Evolutionary conservation across 208 protist genomes (phyloP).

Genomic region (Herpetomonas muscarum): DNA sequence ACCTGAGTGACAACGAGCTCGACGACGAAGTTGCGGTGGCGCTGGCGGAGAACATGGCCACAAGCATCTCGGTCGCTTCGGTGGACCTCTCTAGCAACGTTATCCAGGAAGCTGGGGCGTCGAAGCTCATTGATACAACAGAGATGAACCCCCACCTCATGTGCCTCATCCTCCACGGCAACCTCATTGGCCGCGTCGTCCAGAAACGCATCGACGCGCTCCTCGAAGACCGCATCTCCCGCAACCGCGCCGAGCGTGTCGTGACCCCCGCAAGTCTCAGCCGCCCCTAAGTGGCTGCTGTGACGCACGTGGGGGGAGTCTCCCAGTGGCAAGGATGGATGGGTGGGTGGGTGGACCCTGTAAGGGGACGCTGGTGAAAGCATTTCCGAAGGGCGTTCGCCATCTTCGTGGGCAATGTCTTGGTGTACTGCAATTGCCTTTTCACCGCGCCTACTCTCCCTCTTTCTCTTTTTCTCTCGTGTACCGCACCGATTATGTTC

Average conservation of each 20-base stretch:
- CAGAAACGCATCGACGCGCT: constrained; percentile 81
- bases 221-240: constrained; percentile 62
- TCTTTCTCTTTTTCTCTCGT: too few species aligned
- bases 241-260: constrained; percentile 44
- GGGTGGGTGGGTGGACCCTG: too few species aligned
- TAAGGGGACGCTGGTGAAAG: too few species aligned
- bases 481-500: too few species aligned
- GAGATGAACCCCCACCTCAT: constrained; percentile 60
- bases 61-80: constrained; percentile 51
- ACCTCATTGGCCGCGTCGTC: constrained; percentile 72
- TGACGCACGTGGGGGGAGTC: too few species aligned
- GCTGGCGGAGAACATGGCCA: constrained; percentile 57
- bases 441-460: too few species aligned
- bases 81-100: constrained; percentile 73
- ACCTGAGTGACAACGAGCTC: constrained; percentile 79
- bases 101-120: constrained; percentile 66
- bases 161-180: constrained; percentile 70
- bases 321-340: too few species aligned
- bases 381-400: too few species aligned
- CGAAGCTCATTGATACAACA: constrained; percentile 67
- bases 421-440: too few species aligned
- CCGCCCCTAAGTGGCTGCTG: too few species aligned
- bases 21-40: constrained; percentile 75
- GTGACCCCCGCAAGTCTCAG: too few species aligned
- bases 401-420: too few species aligned